Evolutionary conservation across 2,329 filamentous ascomycete genomes (phyloP).

Genomic region (Metarhizium anisopliae): DNA sequence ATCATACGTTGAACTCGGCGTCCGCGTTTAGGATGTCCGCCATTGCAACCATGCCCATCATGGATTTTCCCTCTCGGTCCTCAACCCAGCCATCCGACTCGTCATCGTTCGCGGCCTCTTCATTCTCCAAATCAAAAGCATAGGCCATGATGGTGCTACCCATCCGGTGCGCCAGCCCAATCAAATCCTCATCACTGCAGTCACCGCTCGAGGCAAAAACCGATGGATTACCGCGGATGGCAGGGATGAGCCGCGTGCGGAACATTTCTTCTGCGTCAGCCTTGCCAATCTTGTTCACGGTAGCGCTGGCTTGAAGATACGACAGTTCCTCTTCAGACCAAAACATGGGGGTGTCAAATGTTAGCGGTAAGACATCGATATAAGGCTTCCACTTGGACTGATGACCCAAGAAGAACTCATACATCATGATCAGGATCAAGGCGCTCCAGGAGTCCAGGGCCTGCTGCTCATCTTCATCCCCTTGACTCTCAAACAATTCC

Average conservation of each 20-base stretch:
- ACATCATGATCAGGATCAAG: conserved; percentile 70
- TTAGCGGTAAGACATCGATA: conserved; percentile 60
- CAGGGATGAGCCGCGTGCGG: conserved; percentile 40
- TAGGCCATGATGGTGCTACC: conserved; percentile 89
- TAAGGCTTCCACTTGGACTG: conserved; percentile 69
- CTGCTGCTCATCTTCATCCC: conserved; percentile 23
- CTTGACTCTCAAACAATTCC: conserved; percentile 36
- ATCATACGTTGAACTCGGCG: conserved; percentile 69
- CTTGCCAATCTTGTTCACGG: conserved; percentile 69
- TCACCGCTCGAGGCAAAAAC: conserved; percentile 31
- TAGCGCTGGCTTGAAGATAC: conserved; percentile 67
- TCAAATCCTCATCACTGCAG: conserved; percentile 34
- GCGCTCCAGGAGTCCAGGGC: conserved; percentile 45
- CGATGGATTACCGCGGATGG: conserved; percentile 33
- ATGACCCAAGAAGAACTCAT: conserved; percentile 54
- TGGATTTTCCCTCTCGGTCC: conserved; percentile 45
- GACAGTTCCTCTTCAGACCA: conserved; percentile 65
- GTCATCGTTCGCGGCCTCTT: conserved; percentile 48
- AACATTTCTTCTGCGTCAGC: conserved; percentile 64
- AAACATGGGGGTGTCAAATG: conserved; percentile 85
- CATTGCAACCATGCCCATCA: conserved; percentile 84
- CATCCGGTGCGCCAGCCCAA: conserved; percentile 63
- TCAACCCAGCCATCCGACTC: conserved; percentile 58
- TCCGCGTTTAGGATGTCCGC: conserved; percentile 87
- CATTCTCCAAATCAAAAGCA: conserved; percentile 68